Conservation (phyloP, 805 yeast species). For the Starmerella apicola region DNA sequence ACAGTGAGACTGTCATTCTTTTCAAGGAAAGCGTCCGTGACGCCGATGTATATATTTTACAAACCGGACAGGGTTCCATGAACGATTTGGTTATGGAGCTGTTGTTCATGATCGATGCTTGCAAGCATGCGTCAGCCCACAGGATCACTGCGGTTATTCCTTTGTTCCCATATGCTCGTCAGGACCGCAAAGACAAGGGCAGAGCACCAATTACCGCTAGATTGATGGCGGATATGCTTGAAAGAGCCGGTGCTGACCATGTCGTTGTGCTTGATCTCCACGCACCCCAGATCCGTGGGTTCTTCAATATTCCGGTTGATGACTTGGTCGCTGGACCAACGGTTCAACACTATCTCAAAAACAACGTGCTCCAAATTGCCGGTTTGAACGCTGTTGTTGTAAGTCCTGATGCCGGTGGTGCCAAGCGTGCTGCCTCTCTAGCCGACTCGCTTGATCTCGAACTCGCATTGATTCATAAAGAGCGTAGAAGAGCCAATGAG, state of each 20-base stretch:
- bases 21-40: conserved; percentile 83
- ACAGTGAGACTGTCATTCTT: conserved; percentile 77
- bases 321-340: conserved; percentile 91
- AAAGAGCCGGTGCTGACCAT: conserved; percentile 91
- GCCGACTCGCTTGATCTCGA: conserved; percentile 87
- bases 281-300: conserved; percentile 96
- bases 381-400: conserved; percentile 58
- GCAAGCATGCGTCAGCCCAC: conserved; percentile 91
- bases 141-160: conserved; percentile 91
- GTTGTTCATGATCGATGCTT: conserved; percentile 81
- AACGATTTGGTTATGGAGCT: conserved; percentile 83
- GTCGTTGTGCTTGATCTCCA: conserved; percentile 94
- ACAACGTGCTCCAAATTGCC: conserved; percentile 34
- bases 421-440: conserved; percentile 86
- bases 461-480: conserved; percentile 93
- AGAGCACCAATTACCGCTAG: conserved; percentile 96
- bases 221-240: conserved; percentile 77
- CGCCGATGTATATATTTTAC: conserved; percentile 76
- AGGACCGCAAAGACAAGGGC: conserved; percentile 90
- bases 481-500: conserved; percentile 89
- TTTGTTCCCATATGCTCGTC: conserved; percentile 93
- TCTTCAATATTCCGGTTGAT: conserved; percentile 89
- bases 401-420: conserved; percentile 99
- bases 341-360: conserved; percentile 68
- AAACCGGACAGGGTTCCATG: conserved; percentile 74